Conservation (phyloP, 1,284 basidiomycete genomes). For the Moniliella sp. region DNA sequence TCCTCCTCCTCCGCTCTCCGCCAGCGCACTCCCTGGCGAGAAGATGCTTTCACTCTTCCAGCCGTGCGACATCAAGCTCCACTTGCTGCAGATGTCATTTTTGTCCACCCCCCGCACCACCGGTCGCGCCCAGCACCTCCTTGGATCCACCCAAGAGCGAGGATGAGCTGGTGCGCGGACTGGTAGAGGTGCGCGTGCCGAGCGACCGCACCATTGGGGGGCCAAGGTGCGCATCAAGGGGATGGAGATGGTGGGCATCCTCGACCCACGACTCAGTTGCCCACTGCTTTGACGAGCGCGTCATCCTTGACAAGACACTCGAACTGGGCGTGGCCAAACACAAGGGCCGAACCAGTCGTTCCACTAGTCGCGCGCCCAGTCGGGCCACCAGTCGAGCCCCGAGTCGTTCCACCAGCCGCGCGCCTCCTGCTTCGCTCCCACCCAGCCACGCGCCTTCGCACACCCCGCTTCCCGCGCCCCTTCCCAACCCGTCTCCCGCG, state of each 20-base stretch:
- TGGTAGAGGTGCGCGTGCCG: slow-evolving; percentile 28
- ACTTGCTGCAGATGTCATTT: slow-evolving; percentile 26
- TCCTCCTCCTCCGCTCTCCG: too few species aligned
- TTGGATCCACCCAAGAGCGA: slow-evolving; percentile 23
- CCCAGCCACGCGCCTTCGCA: too few species aligned
- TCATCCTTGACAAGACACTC: slow-evolving; percentile 24
- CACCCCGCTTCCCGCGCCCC: too few species aligned
- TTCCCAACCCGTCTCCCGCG: too few species aligned
- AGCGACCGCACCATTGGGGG: slow-evolving; percentile 22
- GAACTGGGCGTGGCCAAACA: slow-evolving; percentile 18
- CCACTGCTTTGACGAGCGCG: slow-evolving; percentile 26
- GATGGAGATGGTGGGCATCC: slow-evolving; percentile 25
- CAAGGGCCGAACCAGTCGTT: too few species aligned
- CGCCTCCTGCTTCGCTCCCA: too few species aligned
- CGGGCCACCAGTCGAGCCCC: too few species aligned
- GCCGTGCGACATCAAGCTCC: slow-evolving; percentile 25
- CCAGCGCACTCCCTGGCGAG: too few species aligned
- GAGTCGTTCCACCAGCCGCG: too few species aligned
- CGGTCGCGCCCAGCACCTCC: slow-evolving; percentile 4
- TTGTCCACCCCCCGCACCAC: slow-evolving; percentile 24
- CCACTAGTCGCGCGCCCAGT: too few species aligned
- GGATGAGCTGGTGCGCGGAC: slow-evolving; percentile 27
- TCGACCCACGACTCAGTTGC: slow-evolving; percentile 18
- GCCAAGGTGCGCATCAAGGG: slow-evolving; percentile 22
- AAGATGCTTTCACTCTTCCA: slow-evolving; percentile 26